Conservation (phyloP, 2,329 filamentous ascomycete species). For the Phialophora verrucosa region DNA sequence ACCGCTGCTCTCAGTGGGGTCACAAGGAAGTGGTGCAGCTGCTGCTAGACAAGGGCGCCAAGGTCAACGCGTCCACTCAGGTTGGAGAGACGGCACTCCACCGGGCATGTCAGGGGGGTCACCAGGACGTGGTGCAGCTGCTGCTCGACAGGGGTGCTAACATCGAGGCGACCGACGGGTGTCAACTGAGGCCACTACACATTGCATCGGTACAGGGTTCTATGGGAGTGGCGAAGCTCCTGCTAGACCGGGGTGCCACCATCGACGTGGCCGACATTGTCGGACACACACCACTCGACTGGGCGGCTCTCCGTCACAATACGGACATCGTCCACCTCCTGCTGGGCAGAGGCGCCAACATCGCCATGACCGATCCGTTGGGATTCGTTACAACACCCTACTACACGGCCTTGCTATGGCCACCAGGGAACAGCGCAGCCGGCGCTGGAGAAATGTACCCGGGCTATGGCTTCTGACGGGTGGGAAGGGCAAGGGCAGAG, state of each 20-base stretch:
- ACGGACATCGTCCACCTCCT: not conserved
- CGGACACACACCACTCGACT: not conserved
- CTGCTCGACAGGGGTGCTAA: slow-evolving; percentile 27
- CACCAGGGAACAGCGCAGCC: too few relatives aligned
- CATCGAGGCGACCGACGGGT: slow-evolving; percentile 11
- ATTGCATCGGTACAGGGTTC: slow-evolving; percentile 13
- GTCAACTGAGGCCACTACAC: slow-evolving; percentile 1
- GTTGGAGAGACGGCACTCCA: not conserved
- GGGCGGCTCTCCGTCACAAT: not conserved
- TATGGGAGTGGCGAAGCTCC: slow-evolving; percentile 17
- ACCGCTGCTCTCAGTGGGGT: not conserved
- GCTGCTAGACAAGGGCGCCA: not conserved
- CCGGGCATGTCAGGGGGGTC: slow-evolving; percentile 7
- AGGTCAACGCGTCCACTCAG: not conserved
- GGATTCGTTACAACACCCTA: too few relatives aligned
- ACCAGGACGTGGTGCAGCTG: slow-evolving; percentile 23
- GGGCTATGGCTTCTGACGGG: too few relatives aligned
- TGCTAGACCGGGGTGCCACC: slow-evolving; percentile 28
- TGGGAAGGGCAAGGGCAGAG: too few relatives aligned
- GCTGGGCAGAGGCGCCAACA: not conserved
- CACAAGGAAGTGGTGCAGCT: not conserved
- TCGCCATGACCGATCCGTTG: not conserved
- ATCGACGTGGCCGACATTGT: slow-evolving; percentile 41
- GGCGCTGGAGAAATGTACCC: too few relatives aligned
- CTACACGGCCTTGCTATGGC: too few relatives aligned